Conservation (phyloP, 108 stramenopile species). For the Nitzschia sp. region DNA sequence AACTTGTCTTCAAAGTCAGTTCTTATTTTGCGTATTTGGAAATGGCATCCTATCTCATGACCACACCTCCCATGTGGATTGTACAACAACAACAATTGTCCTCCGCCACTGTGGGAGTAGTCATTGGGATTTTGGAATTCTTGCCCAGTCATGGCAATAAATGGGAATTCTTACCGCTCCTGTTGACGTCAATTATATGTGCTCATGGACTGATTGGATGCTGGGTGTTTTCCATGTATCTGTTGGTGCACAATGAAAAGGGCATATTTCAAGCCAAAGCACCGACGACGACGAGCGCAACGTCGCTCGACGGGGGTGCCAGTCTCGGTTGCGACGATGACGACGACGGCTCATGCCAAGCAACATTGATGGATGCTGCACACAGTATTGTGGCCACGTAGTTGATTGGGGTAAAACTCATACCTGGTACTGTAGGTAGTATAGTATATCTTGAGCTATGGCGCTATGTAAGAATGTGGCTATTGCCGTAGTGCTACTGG, state of each 20-base stretch:
- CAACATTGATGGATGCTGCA: too few relatives aligned
- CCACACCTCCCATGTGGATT: conserved; percentile 1
- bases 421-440: too few relatives aligned
- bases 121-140: conserved; percentile 56
- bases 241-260: conserved; percentile 15
- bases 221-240: conserved; percentile 44
- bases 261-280: too few relatives aligned
- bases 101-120: conserved; percentile 8
- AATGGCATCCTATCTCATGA: conserved; percentile 22
- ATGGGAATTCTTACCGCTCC: conserved; percentile 78
- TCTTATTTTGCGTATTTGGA: conserved; percentile 54
- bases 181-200: conserved; percentile 67
- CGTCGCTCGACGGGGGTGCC: too few relatives aligned
- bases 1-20: conserved; percentile 55
- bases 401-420: too few relatives aligned
- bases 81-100: conserved; percentile 15
- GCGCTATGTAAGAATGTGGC: too few relatives aligned
- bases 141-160: conserved; percentile 52
- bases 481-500: too few relatives aligned
- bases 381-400: too few relatives aligned
- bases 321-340: too few relatives aligned
- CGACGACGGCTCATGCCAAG: too few relatives aligned
- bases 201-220: conserved; percentile 64
- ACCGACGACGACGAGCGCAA: too few relatives aligned
- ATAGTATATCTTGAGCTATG: too few relatives aligned